Evolutionary conservation across 2,329 filamentous ascomycete species (phyloP).

Genomic region (Aureobasidium sp.): DNA sequence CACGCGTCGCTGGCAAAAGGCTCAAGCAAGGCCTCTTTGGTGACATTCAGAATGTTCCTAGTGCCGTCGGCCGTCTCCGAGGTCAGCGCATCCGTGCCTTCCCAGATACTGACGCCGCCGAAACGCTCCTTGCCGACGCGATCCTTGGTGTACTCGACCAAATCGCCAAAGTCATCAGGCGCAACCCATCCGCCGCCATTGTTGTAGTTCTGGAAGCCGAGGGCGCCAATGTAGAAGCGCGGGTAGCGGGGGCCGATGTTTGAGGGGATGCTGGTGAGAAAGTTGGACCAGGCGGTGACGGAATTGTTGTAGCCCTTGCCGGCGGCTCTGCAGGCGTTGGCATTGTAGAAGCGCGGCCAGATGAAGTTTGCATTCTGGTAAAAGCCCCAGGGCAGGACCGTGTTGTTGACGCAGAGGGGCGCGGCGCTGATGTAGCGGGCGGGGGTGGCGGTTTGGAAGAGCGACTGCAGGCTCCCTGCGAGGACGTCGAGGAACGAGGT

Average conservation of each 20-base stretch:
- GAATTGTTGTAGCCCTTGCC: conserved; percentile 12
- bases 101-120: conserved; percentile 14
- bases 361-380: conserved; percentile 16
- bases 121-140: background rate
- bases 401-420: conserved; percentile 13
- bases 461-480: background rate
- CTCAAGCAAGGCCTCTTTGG: conserved; percentile 8
- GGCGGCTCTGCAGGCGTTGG: conserved; percentile 5
- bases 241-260: background rate
- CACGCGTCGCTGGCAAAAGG: conserved; percentile 13
- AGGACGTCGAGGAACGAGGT: conserved; percentile 1
- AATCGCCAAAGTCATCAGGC: conserved; percentile 1
- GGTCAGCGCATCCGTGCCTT: conserved; percentile 1
- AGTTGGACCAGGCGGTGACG: conserved; percentile 4
- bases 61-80: background rate
- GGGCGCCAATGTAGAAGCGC: conserved; percentile 13
- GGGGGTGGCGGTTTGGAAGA: background rate
- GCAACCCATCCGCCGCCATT: background rate
- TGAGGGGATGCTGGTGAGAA: background rate
- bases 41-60: background rate
- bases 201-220: conserved; percentile 11
- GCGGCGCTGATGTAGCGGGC: conserved; percentile 5
- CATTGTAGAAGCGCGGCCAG: conserved; percentile 17
- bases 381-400: conserved; percentile 7
- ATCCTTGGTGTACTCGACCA: background rate